Conservation (phyloP, 805 yeast genomes). For the Torulaspora gathmanii region DNA sequence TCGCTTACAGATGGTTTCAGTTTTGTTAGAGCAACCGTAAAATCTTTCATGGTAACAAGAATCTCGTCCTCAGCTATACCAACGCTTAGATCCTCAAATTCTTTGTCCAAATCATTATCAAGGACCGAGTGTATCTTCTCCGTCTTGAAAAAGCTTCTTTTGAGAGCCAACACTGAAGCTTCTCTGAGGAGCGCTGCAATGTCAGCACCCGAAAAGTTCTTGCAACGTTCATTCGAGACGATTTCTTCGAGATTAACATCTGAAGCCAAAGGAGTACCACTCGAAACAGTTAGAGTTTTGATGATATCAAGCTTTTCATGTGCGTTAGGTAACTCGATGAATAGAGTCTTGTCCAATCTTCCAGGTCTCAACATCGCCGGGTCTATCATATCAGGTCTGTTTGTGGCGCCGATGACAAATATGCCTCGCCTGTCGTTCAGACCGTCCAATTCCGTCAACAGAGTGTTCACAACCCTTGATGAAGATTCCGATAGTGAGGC, state of each 20-base stretch:
- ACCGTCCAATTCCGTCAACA: constrained; percentile 93
- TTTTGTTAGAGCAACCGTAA: constrained; percentile 60
- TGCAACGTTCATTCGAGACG: constrained; percentile 73
- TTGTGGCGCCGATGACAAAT: constrained; percentile 94
- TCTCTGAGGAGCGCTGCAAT: constrained; percentile 86
- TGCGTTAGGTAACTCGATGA: constrained; percentile 80
- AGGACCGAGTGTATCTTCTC: constrained; percentile 42
- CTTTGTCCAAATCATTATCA: constrained; percentile 45
- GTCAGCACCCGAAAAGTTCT: constrained; percentile 95
- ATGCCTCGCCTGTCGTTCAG: constrained; percentile 88
- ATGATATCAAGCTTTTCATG: constrained; percentile 78
- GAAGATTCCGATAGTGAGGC: constrained; percentile 82
- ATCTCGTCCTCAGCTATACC: constrained; percentile 29
- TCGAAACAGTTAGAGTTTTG: constrained; percentile 64
- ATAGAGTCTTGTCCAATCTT: constrained; percentile 85
- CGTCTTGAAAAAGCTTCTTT: constrained; percentile 58
- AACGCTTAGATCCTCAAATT: constrained; percentile 40
- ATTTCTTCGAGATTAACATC: constrained; percentile 57
- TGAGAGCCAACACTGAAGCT: constrained; percentile 85
- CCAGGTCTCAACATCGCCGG: constrained; percentile 98
- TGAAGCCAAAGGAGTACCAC: constrained; percentile 66
- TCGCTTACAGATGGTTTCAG: constrained; percentile 92
- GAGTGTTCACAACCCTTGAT: constrained; percentile 89
- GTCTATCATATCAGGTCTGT: constrained; percentile 96
- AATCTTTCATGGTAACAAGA: constrained; percentile 65